Percentiles rank a stretch among this genome's conserved stretches.
These are phyloP conservation scores for Asterochloris erici DNA, from an alignment of 139 green algal genomes.

Conservation along the genomic window DNA sequence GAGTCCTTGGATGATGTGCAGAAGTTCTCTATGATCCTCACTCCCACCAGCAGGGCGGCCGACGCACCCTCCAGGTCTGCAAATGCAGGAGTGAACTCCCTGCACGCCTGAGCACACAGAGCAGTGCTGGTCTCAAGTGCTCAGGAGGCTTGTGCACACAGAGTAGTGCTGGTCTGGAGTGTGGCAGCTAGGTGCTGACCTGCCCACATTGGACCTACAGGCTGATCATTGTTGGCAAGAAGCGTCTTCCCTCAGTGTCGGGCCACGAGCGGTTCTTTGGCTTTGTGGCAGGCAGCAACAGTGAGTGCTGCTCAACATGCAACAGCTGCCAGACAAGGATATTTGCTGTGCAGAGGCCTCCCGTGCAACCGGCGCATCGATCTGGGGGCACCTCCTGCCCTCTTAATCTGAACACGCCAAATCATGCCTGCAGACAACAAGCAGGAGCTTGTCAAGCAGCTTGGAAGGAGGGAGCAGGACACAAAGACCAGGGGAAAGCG, in stretches of 20 bases:
- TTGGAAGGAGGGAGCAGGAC: constrained; percentile 31
- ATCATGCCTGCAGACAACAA: constrained; percentile 9
- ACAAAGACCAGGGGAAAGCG: constrained; percentile 45
- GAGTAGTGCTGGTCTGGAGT: no score
- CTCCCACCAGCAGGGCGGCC: neutral
- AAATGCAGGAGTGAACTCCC: no score
- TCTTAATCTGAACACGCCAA: neutral
- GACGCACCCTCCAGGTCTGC: neutral
- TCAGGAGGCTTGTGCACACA: no score
- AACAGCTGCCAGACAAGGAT: no score
- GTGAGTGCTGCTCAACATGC: neutral
- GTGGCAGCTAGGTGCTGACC: no score
- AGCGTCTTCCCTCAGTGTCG: constrained; percentile 34
- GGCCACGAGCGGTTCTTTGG: constrained; percentile 56
- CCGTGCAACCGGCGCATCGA: no score
- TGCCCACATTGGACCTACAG: constrained; percentile 6
- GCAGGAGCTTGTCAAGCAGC: constrained; percentile 29
- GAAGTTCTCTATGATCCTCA: constrained; percentile 51
- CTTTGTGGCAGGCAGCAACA: constrained; percentile 31
- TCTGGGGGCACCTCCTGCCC: neutral
- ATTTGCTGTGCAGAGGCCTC: no score
- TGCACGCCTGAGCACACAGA: no score
- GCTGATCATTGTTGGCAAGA: constrained; percentile 51
- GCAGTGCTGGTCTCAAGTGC: no score
- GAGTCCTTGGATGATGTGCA: constrained; percentile 42